Evolutionary conservation across 805 yeast genomes (phyloP), one percentile per base, ranked within the genome.

Genomic region (Saccharomycopsis selenospora): DNA sequence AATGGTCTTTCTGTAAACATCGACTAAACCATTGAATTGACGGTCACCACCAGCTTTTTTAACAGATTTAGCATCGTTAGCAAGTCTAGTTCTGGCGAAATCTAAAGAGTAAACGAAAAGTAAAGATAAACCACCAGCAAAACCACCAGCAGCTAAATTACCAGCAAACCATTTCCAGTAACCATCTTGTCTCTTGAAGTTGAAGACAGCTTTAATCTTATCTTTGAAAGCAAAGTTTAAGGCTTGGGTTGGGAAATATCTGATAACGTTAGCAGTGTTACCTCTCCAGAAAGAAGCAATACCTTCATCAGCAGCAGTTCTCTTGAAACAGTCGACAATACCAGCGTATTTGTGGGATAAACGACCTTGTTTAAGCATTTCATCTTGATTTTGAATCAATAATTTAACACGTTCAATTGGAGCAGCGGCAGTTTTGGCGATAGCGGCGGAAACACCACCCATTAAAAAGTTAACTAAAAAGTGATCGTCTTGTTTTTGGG

Each of bases 401-500:
- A 89, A 79, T 79, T 89, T 89, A 69, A 89, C 96, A 79, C 97
- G 84, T 77, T 88, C 96, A 68, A 88, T 88, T 72, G 96, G 96
- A 64, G 96, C 95, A 66, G 96, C 96, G 58, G 95, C 96, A 58
- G 96, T 89, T 82, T 89, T 89, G 62, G 96, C 85, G 75, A 89
- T 90, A 66, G 96, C 96, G 76, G 96, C 96, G 76, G 96, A 88
- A 62, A 89, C 95, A 88, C 96, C 96, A 75, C 96, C 96, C 96
- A 90, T 88, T 74, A 86, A 66, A 80, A 86, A 86, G 69, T 81
- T 85, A 66, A 75, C 63, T 61, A 71, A 62, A 69, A 77, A 77
- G 61, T 70, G 66, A 54, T 80, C 69, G 56, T 65, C 65, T 56
- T 66, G 62, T 55, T 66, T 66, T 48, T 30, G 33, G 18, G 38